A percentile compares a stretch with the other conserved stretches of the same genome.
Conservation (phyloP, 23 red algal genomes). For the Gracilaria caudata region DNA sequence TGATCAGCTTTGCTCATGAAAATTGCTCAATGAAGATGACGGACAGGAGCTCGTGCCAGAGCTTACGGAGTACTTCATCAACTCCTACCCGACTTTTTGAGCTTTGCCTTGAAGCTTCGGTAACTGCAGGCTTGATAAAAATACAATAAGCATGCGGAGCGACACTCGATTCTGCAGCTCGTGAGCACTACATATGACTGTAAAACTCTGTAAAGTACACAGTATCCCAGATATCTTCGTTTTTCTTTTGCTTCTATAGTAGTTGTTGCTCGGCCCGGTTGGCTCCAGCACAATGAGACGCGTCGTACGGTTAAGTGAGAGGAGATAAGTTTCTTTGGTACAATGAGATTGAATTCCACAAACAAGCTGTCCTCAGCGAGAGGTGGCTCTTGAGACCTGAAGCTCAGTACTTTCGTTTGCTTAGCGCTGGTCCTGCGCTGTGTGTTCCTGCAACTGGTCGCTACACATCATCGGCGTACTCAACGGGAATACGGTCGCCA, state of each 20-base stretch:
- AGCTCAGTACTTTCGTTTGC: background rate
- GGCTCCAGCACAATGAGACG: background rate
- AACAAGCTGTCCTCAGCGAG: background rate
- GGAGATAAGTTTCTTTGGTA: background rate
- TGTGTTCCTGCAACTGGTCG: background rate
- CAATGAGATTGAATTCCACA: background rate
- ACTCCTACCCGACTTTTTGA: background rate
- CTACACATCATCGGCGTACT: slow-evolving; percentile 48
- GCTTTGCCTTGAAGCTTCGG: background rate
- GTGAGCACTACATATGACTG: background rate
- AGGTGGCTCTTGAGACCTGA: slow-evolving; percentile 8
- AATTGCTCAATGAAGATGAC: background rate
- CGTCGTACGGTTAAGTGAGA: background rate
- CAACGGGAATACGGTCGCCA: slow-evolving; percentile 25
- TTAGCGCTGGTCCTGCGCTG: background rate
- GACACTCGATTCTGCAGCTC: background rate
- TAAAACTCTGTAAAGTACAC: slow-evolving; percentile 22
- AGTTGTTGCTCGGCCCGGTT: background rate
- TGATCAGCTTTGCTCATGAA: background rate
- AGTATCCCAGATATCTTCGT: too few relatives aligned
- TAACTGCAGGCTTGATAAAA: background rate
- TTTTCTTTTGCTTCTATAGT: too few relatives aligned
- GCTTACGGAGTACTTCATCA: background rate
- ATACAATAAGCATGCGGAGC: background rate
- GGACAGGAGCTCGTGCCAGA: background rate